Conservation (phyloP, 768 basidiomycete genomes). For the Cyclocybe cylindracea region DNA sequence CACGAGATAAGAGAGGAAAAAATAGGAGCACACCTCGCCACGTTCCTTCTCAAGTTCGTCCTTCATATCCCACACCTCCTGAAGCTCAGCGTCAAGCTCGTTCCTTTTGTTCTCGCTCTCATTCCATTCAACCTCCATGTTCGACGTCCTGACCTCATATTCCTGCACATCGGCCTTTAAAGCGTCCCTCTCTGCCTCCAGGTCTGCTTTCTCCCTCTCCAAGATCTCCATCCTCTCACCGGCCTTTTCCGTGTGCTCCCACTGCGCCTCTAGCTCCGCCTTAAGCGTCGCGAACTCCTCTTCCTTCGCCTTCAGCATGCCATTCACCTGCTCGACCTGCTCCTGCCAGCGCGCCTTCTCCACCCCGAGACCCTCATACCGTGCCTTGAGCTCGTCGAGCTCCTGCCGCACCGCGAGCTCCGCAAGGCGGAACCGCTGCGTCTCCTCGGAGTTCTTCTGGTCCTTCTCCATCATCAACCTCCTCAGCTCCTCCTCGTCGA, state of each 20-base stretch:
- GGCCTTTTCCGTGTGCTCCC: constrained; percentile 61
- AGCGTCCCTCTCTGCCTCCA: constrained; percentile 40
- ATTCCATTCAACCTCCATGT: constrained; percentile 57
- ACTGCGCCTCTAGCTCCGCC: constrained; percentile 70
- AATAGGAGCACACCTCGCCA: constrained; percentile 43
- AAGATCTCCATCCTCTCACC: constrained; percentile 39
- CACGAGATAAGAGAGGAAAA: background rate
- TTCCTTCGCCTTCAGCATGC: constrained; percentile 40
- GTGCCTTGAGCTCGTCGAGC: constrained; percentile 42
- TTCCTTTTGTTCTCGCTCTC: constrained; percentile 55
- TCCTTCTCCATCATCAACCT: constrained; percentile 41
- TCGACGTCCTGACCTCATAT: constrained; percentile 41
- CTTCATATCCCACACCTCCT: constrained; percentile 52
- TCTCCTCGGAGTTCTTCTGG: constrained; percentile 40
- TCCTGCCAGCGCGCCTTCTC: constrained; percentile 45
- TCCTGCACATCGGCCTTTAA: constrained; percentile 40
- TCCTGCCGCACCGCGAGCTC: constrained; percentile 55
- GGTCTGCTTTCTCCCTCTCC: constrained; percentile 35
- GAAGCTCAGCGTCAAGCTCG: constrained; percentile 57
- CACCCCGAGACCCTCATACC: constrained; percentile 41
- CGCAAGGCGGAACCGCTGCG: constrained; percentile 39
- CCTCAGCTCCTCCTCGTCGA: constrained; percentile 46
- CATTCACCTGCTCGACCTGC: constrained; percentile 42
- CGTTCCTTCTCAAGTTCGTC: constrained; percentile 59
- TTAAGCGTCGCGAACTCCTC: constrained; percentile 53